A percentile compares a stretch with the other conserved stretches of the same genome.
These are phyloP conservation scores for Termitomyces sp. DNA, from an alignment of 768 basidiomycete genomes.

Conservation along the genomic window DNA sequence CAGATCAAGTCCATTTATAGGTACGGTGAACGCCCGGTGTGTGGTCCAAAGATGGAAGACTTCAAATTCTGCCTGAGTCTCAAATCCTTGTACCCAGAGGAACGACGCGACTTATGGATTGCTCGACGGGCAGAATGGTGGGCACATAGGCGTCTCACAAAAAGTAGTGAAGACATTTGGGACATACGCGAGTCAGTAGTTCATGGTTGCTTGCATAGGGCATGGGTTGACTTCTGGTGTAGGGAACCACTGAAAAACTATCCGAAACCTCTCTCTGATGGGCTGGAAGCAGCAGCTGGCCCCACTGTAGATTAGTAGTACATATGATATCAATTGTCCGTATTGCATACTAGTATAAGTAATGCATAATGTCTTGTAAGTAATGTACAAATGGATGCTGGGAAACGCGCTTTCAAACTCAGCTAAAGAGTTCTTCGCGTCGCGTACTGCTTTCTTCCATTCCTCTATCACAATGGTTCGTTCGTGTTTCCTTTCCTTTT, in stretches of 20 bases:
- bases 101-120: constrained; percentile 82
- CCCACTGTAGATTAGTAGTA: constrained; percentile 7
- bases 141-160: constrained; percentile 70
- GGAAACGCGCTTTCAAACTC: constrained; percentile 41
- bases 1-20: constrained; percentile 88
- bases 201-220: neutral
- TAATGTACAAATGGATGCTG: neutral
- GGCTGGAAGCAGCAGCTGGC: neutral
- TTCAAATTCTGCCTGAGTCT: constrained; percentile 93
- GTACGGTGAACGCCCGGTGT: constrained; percentile 70
- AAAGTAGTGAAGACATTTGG: constrained; percentile 96
- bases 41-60: constrained; percentile 77
- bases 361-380: neutral
- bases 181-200: constrained; percentile 71
- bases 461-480: constrained; percentile 34
- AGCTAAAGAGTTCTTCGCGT: constrained; percentile 36
- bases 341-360: too few relatives aligned
- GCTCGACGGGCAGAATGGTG: constrained; percentile 90
- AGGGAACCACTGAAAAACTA: constrained; percentile 53
- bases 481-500: constrained; percentile 5
- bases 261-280: constrained; percentile 35
- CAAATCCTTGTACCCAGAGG: constrained; percentile 74
- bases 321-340: neutral
- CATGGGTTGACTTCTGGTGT: neutral
- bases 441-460: constrained; percentile 29